phyloP scores from a whole-genome alignment of 805 yeast genomes.

The Gaillardinia entomophila region DNA sequence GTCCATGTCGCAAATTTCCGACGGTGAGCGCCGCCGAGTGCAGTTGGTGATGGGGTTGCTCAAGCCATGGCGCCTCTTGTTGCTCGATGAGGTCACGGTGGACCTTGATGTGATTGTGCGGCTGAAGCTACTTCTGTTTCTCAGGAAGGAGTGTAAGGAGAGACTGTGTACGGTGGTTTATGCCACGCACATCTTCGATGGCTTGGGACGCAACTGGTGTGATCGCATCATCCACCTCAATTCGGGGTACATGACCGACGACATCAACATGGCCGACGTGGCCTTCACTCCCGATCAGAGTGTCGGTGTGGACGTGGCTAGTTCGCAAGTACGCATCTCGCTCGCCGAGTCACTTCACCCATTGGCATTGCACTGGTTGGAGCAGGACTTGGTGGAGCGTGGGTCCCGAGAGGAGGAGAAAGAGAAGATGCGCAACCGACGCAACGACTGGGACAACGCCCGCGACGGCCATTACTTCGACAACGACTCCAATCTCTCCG shows the following conservation, averaged over 20 bases:
- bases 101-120: slow-evolving; percentile 93
- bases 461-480: slow-evolving; percentile 37
- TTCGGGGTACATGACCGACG: slow-evolving; percentile 50
- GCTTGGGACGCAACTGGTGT: slow-evolving; percentile 80
- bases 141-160: slow-evolving; percentile 63
- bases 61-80: slow-evolving; percentile 80
- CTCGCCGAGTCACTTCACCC: slow-evolving; percentile 61
- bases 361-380: slow-evolving; percentile 63
- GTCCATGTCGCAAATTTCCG: slow-evolving; percentile 90
- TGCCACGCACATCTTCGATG: slow-evolving; percentile 96
- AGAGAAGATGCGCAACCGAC: slow-evolving; percentile 32
- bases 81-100: slow-evolving; percentile 95
- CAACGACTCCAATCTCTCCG: slow-evolving; percentile 36
- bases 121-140: slow-evolving; percentile 61
- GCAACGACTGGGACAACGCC: slow-evolving; percentile 51
- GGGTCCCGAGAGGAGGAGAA: slow-evolving; percentile 49
- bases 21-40: slow-evolving; percentile 93
- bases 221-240: slow-evolving; percentile 74
- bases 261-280: slow-evolving; percentile 23
- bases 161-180: slow-evolving; percentile 78
- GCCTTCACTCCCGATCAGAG: slow-evolving; percentile 20
- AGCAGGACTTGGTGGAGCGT: slow-evolving; percentile 44
- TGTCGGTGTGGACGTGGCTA: slow-evolving; percentile 9
- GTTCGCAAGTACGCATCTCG: slow-evolving; percentile 24
- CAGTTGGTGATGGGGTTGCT: slow-evolving; percentile 90